Conservation (phyloP, 768 basidiomycete genomes). For the Cystobasidium tubakii region DNA sequence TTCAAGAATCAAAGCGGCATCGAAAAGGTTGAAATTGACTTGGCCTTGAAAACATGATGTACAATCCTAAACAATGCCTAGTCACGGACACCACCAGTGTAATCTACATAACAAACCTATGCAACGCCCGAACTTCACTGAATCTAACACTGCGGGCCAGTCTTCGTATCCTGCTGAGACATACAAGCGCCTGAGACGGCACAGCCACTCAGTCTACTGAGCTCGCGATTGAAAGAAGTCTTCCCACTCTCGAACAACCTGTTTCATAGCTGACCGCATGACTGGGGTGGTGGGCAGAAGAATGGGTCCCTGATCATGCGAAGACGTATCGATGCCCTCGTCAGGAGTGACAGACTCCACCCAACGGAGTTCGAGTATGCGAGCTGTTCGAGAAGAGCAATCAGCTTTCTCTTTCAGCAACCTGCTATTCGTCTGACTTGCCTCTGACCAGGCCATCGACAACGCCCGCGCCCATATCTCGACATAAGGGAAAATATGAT, state of each 20-base stretch:
- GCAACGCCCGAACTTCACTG: no score
- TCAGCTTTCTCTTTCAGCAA: slow-evolving; percentile 53
- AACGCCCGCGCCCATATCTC: slow-evolving; percentile 73
- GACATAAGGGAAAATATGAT: slow-evolving; percentile 72
- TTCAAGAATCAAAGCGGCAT: slow-evolving; percentile 27
- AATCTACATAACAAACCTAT: neutral
- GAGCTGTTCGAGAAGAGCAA: slow-evolving; percentile 39
- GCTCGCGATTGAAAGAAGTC: slow-evolving; percentile 44
- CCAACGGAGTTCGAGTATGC: slow-evolving; percentile 49
- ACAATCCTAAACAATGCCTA: neutral
- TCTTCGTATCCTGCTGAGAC: no score
- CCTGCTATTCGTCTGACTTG: slow-evolving; percentile 52
- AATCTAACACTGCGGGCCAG: no score
- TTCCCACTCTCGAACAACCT: slow-evolving; percentile 75
- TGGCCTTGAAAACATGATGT: slow-evolving; percentile 4
- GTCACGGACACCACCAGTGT: neutral
- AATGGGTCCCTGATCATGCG: slow-evolving; percentile 65
- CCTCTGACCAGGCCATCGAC: slow-evolving; percentile 81
- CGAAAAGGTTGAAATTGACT: slow-evolving; percentile 23
- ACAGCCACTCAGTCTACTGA: neutral
- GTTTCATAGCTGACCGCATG: slow-evolving; percentile 75
- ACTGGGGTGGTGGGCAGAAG: slow-evolving; percentile 71
- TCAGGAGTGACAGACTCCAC: slow-evolving; percentile 54
- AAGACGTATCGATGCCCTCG: slow-evolving; percentile 55
- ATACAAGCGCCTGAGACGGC: no score